A percentile compares a stretch with the other conserved stretches of the same genome.
Conservation (phyloP, 176 grass and related monocot genomes). For the Oryza rufipogon region DNA sequence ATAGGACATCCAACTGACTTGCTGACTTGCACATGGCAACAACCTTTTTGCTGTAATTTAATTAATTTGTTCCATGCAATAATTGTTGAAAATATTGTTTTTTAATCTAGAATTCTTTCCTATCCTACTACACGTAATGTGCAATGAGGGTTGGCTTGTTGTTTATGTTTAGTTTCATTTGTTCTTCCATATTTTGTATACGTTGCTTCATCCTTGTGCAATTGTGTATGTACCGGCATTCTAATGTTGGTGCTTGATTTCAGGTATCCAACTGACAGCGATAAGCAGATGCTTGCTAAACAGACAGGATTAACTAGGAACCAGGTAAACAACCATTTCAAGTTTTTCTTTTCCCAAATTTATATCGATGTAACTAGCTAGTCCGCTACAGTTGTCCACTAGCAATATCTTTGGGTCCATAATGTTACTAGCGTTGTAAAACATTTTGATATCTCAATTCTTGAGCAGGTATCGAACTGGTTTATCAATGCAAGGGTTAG, state of each 20-base stretch:
- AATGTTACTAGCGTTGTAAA: not conserved
- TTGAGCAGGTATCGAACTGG: slow-evolving; percentile 89
- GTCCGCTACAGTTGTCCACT: not conserved
- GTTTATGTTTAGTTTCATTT: not conserved
- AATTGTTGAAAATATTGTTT: not conserved
- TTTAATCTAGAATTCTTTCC: not conserved
- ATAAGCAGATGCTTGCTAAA: slow-evolving; percentile 91
- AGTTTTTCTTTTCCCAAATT: not conserved
- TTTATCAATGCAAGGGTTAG: slow-evolving; percentile 98
- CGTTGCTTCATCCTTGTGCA: not conserved
- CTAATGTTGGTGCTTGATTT: slow-evolving; percentile 17
- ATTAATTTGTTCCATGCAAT: not conserved
- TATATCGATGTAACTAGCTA: not conserved
- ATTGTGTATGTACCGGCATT: not conserved
- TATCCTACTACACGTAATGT: not conserved
- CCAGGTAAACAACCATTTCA: slow-evolving; percentile 38
- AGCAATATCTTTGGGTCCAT: not conserved
- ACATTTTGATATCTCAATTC: slow-evolving; percentile 6
- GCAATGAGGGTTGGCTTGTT: not conserved
- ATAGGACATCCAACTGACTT: not conserved
- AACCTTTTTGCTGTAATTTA: not conserved
- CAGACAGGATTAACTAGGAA: slow-evolving; percentile 86
- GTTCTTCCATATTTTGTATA: not conserved
- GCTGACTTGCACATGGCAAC: not conserved
- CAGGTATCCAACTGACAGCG: slow-evolving; percentile 87